Conservation (phyloP, 1,284 basidiomycete species). For the Meira miltonrushii region DNA sequence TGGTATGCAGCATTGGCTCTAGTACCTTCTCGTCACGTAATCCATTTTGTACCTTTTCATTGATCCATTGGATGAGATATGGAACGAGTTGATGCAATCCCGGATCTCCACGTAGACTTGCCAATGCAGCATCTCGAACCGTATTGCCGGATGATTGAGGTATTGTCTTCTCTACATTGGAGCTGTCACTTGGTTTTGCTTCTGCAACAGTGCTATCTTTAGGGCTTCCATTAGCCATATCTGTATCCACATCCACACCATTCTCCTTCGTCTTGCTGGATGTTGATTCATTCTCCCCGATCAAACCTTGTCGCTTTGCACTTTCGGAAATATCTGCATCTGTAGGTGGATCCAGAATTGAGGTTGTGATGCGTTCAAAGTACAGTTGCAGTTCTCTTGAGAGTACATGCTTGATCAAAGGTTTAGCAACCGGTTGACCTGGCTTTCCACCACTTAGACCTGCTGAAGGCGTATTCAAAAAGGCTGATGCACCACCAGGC, state of each 20-base stretch:
- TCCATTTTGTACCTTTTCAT: slow-evolving; percentile 60
- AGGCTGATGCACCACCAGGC: slow-evolving; percentile 40
- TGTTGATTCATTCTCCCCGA: background rate
- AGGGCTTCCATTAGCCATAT: slow-evolving; percentile 3
- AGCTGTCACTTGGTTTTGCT: slow-evolving; percentile 1
- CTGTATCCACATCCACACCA: slow-evolving; percentile 14
- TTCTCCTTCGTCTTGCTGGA: slow-evolving; percentile 13
- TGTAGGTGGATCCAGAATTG: slow-evolving; percentile 41
- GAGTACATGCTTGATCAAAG: slow-evolving; percentile 77
- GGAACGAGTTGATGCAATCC: slow-evolving; percentile 90
- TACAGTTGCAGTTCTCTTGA: slow-evolving; percentile 93
- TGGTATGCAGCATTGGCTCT: slow-evolving; percentile 38
- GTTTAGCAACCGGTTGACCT: slow-evolving; percentile 30
- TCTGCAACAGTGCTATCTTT: background rate
- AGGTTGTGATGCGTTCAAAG: slow-evolving; percentile 79
- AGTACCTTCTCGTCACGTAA: slow-evolving; percentile 23
- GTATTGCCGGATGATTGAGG: slow-evolving; percentile 38
- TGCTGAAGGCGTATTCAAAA: slow-evolving; percentile 15
- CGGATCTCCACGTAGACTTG: slow-evolving; percentile 80
- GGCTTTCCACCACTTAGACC: slow-evolving; percentile 6
- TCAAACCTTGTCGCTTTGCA: background rate
- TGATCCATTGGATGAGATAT: slow-evolving; percentile 90
- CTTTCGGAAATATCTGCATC: slow-evolving; percentile 31
- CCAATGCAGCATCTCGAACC: slow-evolving; percentile 69
- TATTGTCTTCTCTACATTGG: background rate